These are phyloP conservation scores for Quercus suber DNA, from an alignment of 306 rosid genomes.

Conservation along the genomic window DNA sequence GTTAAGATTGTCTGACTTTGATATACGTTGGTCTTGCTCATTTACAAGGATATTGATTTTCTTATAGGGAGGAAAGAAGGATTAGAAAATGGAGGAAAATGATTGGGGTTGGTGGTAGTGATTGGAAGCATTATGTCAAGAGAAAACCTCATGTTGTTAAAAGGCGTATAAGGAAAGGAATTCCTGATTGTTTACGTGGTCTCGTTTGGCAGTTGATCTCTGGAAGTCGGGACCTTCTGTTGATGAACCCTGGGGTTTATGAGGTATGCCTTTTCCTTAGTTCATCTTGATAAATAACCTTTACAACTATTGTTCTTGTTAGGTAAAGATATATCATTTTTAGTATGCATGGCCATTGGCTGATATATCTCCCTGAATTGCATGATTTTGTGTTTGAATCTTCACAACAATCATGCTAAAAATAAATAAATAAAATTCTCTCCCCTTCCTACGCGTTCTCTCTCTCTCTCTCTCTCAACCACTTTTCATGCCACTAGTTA, in stretches of 20 bases:
- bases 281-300: conserved; percentile 12
- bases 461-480: neutral
- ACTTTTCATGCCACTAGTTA: neutral
- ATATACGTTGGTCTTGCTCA: neutral
- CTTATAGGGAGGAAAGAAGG: conserved; percentile 72
- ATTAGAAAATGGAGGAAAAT: conserved; percentile 99
- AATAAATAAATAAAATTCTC: neutral
- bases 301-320: neutral
- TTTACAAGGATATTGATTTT: neutral
- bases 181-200: conserved; percentile 98
- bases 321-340: neutral
- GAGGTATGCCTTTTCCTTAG: conserved; percentile 57
- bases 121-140: conserved; percentile 89
- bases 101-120: conserved; percentile 99
- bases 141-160: conserved; percentile 87
- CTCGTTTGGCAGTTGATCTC: conserved; percentile 99
- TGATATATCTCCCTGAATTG: neutral
- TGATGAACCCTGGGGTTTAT: conserved; percentile 98
- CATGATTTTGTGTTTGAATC: neutral
- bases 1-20: neutral
- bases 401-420: neutral
- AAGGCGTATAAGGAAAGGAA: conserved; percentile 97
- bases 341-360: neutral
- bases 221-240: conserved; percentile 91
- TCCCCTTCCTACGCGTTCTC: neutral